phyloP scores from a whole-genome alignment of 441 rosid genomes.

The Dalechampia spathulata region DNA sequence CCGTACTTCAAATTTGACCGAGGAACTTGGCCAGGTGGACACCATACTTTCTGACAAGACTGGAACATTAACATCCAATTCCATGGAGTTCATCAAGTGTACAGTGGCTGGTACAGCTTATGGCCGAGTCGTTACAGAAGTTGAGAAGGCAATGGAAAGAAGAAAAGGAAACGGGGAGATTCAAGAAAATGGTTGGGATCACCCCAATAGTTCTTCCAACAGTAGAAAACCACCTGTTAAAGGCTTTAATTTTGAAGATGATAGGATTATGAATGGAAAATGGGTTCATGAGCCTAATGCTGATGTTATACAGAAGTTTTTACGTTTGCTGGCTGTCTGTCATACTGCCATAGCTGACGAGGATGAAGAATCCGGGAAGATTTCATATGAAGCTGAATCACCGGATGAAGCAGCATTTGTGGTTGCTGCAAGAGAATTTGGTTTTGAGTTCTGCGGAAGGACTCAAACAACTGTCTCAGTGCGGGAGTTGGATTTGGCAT shows the following conservation, averaged over 20 bases:
- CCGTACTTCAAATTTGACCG: conserved; percentile 92
- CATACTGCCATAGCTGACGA: conserved; percentile 94
- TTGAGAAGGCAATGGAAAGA: conserved; percentile 56
- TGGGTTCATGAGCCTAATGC: conserved; percentile 66
- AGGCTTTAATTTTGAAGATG: conserved; percentile 88
- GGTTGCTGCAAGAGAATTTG: conserved; percentile 91
- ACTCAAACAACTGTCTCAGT: conserved; percentile 70
- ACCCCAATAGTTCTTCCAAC: conserved; percentile 21
- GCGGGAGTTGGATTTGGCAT: conserved; percentile 50
- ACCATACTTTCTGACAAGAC: conserved; percentile 96
- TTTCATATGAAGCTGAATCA: conserved; percentile 95
- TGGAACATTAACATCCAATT: conserved; percentile 95
- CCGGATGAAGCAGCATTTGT: conserved; percentile 98
- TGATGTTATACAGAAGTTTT: conserved; percentile 52
- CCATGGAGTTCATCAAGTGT: conserved; percentile 96
- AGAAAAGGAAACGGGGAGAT: conserved; percentile 37
- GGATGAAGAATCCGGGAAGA: conserved; percentile 61
- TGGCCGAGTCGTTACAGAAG: conserved; percentile 78
- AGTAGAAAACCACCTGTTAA: conserved; percentile 39
- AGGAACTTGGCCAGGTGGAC: conserved; percentile 98
- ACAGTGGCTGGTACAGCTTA: conserved; percentile 83
- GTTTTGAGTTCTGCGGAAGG: conserved; percentile 77
- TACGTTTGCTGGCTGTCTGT: conserved; percentile 70
- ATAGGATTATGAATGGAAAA: conserved; percentile 65
- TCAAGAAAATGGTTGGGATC: conserved; percentile 26